Percentiles rank a stretch among this genome's conserved stretches.
phyloP scores from a whole-genome alignment of 805 yeast genomes.

The Blastobotrys attinorum region DNA sequence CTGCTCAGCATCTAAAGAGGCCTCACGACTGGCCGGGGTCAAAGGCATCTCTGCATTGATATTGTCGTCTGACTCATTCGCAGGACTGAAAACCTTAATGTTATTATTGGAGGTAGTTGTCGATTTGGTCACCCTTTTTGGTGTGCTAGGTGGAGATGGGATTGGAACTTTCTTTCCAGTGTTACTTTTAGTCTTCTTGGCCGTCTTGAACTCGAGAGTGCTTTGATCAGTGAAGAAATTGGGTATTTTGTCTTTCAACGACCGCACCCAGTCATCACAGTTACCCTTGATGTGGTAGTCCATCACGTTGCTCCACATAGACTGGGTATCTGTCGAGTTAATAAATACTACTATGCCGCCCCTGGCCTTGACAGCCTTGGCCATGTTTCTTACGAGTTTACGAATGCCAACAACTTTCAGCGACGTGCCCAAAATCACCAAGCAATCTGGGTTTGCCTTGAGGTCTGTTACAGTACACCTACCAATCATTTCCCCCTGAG shows the following conservation, averaged over 20 bases:
- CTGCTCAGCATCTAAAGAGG: too few relatives aligned
- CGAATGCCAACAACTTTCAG: slow-evolving; percentile 86
- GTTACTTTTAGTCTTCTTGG: background rate
- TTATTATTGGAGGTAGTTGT: background rate
- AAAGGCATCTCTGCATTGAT: background rate
- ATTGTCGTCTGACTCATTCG: too few relatives aligned
- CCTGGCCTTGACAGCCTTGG: slow-evolving; percentile 63
- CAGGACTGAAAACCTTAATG: too few relatives aligned
- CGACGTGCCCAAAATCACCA: slow-evolving; percentile 90
- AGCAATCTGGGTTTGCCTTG: slow-evolving; percentile 54
- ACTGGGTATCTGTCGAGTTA: slow-evolving; percentile 53
- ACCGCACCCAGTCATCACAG: slow-evolving; percentile 70
- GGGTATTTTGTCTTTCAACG: slow-evolving; percentile 1
- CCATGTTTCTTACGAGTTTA: slow-evolving; percentile 59
- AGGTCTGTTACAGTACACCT: slow-evolving; percentile 61
- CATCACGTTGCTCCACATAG: slow-evolving; percentile 60
- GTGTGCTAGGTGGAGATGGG: slow-evolving; percentile 2
- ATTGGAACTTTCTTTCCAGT: background rate
- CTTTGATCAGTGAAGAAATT: slow-evolving; percentile 3
- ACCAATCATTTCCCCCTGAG: slow-evolving; percentile 72
- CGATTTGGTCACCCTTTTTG: background rate
- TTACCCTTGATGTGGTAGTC: slow-evolving; percentile 76
- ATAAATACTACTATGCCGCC: slow-evolving; percentile 75
- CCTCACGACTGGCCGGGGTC: too few relatives aligned
- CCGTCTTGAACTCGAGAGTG: background rate